Conservation (phyloP, 2,329 filamentous ascomycete species). For the Xylaria sp. region DNA sequence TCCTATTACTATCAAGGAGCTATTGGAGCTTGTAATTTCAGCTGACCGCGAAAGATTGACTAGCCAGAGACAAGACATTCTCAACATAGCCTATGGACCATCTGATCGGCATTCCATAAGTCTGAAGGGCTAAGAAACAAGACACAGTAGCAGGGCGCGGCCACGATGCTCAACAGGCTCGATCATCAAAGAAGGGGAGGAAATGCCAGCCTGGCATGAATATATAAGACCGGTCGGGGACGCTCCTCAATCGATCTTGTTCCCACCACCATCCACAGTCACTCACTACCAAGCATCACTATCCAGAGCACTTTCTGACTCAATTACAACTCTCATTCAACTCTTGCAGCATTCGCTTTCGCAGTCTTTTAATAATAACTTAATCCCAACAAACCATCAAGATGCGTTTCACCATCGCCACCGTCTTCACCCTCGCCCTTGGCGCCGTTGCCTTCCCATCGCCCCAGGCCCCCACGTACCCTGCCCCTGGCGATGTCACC, state of each 20-base stretch:
- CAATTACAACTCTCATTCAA: constrained; percentile 35
- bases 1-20: constrained; percentile 7
- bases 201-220: constrained; percentile 13
- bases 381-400: constrained; percentile 45
- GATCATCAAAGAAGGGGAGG: background rate
- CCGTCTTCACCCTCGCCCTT: constrained; percentile 52
- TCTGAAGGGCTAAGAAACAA: constrained; percentile 3
- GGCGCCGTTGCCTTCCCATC: constrained; percentile 45
- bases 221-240: constrained; percentile 37
- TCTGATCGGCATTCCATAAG: constrained; percentile 28
- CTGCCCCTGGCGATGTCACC: constrained; percentile 44
- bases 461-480: constrained; percentile 5
- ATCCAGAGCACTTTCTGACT: constrained; percentile 38
- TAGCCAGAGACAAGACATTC: constrained; percentile 40
- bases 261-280: constrained; percentile 39
- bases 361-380: constrained; percentile 18
- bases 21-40: constrained; percentile 30
- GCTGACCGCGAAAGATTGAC: constrained; percentile 18
- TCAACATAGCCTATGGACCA: constrained; percentile 22
- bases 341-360: constrained; percentile 36
- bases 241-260: constrained; percentile 5
- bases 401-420: constrained; percentile 57
- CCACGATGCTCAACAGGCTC: constrained; percentile 18
- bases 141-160: background rate
- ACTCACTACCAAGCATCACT: constrained; percentile 38